Percentiles rank a stretch among this genome's conserved stretches.
Conservation (phyloP, 176 grass and related monocot species). For the Microstegium vimineum region DNA sequence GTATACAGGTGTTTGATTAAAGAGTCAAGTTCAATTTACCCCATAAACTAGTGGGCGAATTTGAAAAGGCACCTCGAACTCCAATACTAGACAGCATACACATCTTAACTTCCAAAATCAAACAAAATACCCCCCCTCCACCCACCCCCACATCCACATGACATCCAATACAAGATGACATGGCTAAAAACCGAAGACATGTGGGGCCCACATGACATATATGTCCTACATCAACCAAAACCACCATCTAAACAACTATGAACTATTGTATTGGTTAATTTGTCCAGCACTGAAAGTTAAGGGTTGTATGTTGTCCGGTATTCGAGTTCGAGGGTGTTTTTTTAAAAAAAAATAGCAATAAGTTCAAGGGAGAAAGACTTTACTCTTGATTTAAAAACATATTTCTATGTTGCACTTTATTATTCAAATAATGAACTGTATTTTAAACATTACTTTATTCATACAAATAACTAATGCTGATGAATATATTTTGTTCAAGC, state of each 20-base stretch:
- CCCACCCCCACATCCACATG: neutral
- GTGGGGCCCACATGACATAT: too few relatives aligned
- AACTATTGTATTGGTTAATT: neutral
- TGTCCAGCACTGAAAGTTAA: neutral
- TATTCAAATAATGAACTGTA: neutral
- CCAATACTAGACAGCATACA: neutral
- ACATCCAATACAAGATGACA: neutral
- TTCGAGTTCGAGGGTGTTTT: neutral
- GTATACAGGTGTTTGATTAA: neutral
- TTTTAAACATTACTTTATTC: constrained; percentile 5
- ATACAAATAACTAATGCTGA: constrained; percentile 9
- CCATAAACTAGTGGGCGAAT: neutral
- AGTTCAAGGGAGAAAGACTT: neutral
- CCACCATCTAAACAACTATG: neutral
- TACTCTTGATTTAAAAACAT: neutral
- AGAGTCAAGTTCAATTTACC: neutral
- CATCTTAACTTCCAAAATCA: neutral
- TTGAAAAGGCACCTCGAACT: neutral
- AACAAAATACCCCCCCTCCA: neutral
- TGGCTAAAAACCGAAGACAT: neutral
- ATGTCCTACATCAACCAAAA: neutral
- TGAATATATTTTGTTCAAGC: constrained; percentile 14
- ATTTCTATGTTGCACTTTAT: neutral
- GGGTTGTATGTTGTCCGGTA: neutral
- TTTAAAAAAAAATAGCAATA: neutral